Conservation (phyloP, 306 rosid species). For the Potentilla sterilis region DNA sequence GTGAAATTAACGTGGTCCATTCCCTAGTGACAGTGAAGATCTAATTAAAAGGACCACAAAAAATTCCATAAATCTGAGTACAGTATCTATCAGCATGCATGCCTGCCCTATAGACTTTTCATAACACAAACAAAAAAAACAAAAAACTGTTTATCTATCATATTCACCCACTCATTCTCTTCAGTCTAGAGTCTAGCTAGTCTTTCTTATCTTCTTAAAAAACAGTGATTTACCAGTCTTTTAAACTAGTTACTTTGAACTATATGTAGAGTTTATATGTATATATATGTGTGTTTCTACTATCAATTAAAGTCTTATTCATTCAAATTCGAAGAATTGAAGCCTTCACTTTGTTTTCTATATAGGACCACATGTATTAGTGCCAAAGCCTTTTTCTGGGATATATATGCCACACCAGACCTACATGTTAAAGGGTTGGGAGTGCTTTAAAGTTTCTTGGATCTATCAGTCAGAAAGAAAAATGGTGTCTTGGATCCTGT, state of each 20-base stretch:
- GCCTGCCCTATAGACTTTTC: background rate
- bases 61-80: background rate
- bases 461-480: slow-evolving; percentile 29
- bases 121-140: background rate
- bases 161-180: no score
- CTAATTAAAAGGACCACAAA: slow-evolving; percentile 3
- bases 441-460: slow-evolving; percentile 24
- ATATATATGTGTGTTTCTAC: no score
- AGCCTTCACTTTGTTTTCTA: background rate
- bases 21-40: background rate
- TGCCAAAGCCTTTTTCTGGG: background rate
- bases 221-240: no score
- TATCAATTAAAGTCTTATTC: no score
- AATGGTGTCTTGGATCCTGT: slow-evolving; percentile 53
- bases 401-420: background rate
- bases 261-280: no score
- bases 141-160: background rate
- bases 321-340: background rate
- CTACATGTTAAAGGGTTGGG: background rate
- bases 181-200: no score
- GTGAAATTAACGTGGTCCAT: slow-evolving; percentile 6
- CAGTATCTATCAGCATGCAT: slow-evolving; percentile 14
- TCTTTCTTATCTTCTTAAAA: no score
- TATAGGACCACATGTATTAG: background rate
- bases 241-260: no score